Base-by-base conservation (phyloP, 1,284 basidiomycete genomes). In the Clitocybe nebularis region DNA sequence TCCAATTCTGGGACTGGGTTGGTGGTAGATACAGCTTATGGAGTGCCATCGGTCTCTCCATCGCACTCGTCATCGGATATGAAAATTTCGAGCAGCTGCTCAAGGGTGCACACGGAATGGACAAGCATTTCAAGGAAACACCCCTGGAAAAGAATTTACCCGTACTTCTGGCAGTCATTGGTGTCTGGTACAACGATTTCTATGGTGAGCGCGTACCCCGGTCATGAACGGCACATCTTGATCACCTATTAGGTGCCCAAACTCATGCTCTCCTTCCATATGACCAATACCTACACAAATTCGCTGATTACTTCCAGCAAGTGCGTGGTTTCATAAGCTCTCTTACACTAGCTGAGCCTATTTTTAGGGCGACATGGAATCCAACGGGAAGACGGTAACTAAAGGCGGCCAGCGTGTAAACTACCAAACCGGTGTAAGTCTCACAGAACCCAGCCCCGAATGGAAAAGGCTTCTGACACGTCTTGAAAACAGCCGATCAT, bases 1-100 rank as follows among this genome's bases (percentile, higher is more conserved):
- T 99, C 83, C 84, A 89, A 64, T 99, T 99, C 82, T 99, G 95
- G 95, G 96, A 99, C 69, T 99, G 96, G 96, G 95, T 99, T 52
- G 95, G 95, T 51, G 95, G 96, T 30, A 84, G 95, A 52, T 99
- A 99, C 79, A 93, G 89, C 55, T 78, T 99, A 56, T 99, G 96
- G 95, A 93, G 90, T 49, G 94, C 96, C 22, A 98, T 99, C 56
- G 96, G 95, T 50, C 77, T 99, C 39, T 90, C 89, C 37, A 98
- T 99, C 64, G 89, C 90, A 41, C 75, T 99, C 45, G 84, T 85
- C 45, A 89, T 98, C 55, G 96, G 95, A 4, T 97, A 83, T 63
- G 89, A 96, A 34, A 89, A 95, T 77, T 99, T 98, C 64, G 84
- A 90, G 66, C 73, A 89, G 63, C 71, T 99, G 42, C 77, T 99